phyloP scores from a whole-genome alignment of 2,329 filamentous ascomycete species.

The Fusarium oligoseptatum region DNA sequence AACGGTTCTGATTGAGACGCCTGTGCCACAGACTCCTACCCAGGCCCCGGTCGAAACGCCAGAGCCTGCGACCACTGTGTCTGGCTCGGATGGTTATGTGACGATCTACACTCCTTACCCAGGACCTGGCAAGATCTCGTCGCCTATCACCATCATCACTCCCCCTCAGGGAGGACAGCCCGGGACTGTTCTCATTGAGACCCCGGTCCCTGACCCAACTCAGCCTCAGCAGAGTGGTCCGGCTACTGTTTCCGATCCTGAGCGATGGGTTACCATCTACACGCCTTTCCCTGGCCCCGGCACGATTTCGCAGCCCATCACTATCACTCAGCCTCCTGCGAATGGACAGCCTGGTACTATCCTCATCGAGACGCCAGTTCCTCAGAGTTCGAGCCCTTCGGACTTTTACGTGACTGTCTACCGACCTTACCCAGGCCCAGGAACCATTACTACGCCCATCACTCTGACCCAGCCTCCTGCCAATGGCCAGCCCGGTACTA shows the following conservation, averaged over 20 bases:
- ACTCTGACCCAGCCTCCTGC: conserved; percentile 28
- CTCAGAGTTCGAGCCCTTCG: conserved; percentile 12
- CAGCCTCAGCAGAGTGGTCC: conserved; percentile 1
- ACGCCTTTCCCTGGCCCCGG: conserved; percentile 33
- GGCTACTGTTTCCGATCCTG: background rate
- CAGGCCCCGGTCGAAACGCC: background rate
- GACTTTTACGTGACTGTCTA: conserved; percentile 33
- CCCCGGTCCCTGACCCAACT: conserved; percentile 1
- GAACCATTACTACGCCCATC: conserved; percentile 21
- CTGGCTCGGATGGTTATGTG: conserved; percentile 21
- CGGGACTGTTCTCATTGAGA: conserved; percentile 36
- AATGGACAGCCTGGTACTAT: conserved; percentile 30
- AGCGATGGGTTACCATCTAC: conserved; percentile 33
- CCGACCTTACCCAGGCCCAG: conserved; percentile 28
- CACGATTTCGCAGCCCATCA: conserved; percentile 24
- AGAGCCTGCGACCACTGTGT: conserved; percentile 1
- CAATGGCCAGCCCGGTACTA: conserved; percentile 25
- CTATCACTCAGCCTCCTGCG: conserved; percentile 27
- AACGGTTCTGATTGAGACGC: conserved; percentile 24
- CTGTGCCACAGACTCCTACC: background rate
- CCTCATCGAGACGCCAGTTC: conserved; percentile 31
- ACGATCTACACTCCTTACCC: conserved; percentile 29
- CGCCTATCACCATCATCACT: conserved; percentile 31
- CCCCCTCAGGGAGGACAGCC: conserved; percentile 14
- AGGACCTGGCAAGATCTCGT: conserved; percentile 23